A percentile compares a stretch with the other conserved stretches of the same genome.
These are phyloP conservation scores for Leccinum insigne DNA, from an alignment of 1,284 basidiomycete genomes.

Conservation along the genomic window DNA sequence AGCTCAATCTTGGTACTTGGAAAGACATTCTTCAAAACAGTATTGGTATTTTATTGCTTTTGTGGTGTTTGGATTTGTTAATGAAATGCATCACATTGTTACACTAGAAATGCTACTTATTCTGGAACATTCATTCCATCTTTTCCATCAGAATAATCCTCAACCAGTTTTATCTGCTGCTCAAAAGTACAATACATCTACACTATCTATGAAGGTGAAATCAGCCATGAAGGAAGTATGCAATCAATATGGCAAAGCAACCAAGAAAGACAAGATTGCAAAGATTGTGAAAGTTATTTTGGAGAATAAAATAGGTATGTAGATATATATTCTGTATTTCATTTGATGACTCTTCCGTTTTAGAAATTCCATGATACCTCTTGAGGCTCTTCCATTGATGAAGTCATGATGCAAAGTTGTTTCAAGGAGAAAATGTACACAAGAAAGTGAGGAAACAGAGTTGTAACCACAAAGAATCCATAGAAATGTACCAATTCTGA, in stretches of 20 bases:
- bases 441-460: background rate
- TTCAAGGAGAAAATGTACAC: background rate
- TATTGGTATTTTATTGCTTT: background rate
- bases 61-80: background rate
- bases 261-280: background rate
- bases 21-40: background rate
- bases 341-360: background rate
- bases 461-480: background rate
- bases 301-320: background rate
- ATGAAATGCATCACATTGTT: background rate
- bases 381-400: background rate
- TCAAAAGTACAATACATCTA: background rate
- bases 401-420: background rate
- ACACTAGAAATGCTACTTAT: background rate
- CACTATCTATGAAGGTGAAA: background rate
- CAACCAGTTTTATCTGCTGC: background rate
- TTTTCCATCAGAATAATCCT: background rate
- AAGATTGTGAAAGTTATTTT: background rate
- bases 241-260: background rate
- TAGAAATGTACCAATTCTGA: background rate
- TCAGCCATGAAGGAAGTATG: background rate
- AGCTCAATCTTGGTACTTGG: background rate
- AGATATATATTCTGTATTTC: background rate
- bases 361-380: background rate
- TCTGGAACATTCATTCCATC: background rate